Percentiles rank a stretch among this genome's conserved stretches.
phyloP scores from a whole-genome alignment of 441 rosid species.

The Populus hybrid region DNA sequence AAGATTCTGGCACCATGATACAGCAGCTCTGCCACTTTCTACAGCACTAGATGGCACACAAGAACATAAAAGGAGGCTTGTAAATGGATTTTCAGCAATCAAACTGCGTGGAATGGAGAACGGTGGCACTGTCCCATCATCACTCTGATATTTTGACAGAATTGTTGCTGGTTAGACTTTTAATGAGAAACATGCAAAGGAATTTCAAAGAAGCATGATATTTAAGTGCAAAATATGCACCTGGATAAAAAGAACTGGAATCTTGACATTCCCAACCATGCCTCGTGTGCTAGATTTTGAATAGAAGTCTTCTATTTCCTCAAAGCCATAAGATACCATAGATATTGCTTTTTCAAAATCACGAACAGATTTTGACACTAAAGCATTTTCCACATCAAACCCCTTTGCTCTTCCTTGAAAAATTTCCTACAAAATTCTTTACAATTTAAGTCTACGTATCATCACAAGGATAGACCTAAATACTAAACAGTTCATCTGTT shows the following conservation, averaged over 20 bases:
- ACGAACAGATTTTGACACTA: slow-evolving; percentile 74
- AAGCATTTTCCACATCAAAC: slow-evolving; percentile 86
- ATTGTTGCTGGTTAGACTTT: slow-evolving; percentile 23
- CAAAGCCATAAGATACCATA: slow-evolving; percentile 84
- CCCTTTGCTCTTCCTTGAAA: slow-evolving; percentile 86
- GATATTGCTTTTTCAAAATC: slow-evolving; percentile 92
- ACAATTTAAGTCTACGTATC: slow-evolving; percentile 22
- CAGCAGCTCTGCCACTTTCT: slow-evolving; percentile 39
- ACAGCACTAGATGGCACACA: slow-evolving; percentile 40
- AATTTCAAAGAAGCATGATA: slow-evolving; percentile 9
- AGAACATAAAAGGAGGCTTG: slow-evolving; percentile 83
- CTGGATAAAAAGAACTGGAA: slow-evolving; percentile 96
- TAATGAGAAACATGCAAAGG: not conserved
- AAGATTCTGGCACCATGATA: slow-evolving; percentile 83
- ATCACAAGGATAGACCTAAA: slow-evolving; percentile 16
- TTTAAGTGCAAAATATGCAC: slow-evolving; percentile 35
- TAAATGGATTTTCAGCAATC: slow-evolving; percentile 92
- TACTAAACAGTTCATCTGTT: slow-evolving; percentile 1
- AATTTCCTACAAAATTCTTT: slow-evolving; percentile 52
- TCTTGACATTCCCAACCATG: slow-evolving; percentile 72
- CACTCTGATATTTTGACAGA: slow-evolving; percentile 57
- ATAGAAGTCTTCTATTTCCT: slow-evolving; percentile 79
- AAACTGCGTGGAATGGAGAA: slow-evolving; percentile 72
- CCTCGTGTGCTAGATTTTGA: slow-evolving; percentile 65
- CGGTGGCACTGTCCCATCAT: slow-evolving; percentile 66